Evolutionary conservation across 73 alveolate species (phyloP).

Genomic region (Symbiodinium natans): DNA sequence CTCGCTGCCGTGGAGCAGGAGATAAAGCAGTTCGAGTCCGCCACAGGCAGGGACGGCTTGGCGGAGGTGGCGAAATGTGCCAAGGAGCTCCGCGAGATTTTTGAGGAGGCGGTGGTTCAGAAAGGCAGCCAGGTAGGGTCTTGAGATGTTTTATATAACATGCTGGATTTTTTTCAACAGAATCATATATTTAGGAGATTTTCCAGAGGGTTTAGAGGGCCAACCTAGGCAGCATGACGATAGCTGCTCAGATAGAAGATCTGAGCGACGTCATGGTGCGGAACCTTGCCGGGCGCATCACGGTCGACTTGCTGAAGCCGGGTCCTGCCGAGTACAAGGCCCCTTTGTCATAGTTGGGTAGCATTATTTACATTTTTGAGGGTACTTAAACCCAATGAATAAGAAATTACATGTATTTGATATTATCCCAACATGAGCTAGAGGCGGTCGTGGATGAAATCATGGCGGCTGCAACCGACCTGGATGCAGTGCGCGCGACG

Average conservation of each 20-base stretch:
- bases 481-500: slow-evolving; percentile 64
- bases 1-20: not conserved
- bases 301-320: not conserved
- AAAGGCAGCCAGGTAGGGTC: no score
- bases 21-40: not conserved
- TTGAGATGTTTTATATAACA: no score
- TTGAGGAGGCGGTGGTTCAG: not conserved
- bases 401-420: not conserved
- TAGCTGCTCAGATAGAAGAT: not conserved
- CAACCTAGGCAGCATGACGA: not conserved
- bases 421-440: not conserved
- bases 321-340: not conserved
- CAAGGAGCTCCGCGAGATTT: not conserved
- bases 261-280: not conserved
- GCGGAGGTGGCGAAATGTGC: not conserved
- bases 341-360: not conserved
- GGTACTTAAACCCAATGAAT: not conserved
- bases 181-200: no score
- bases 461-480: slow-evolving; percentile 72
- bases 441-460: not conserved
- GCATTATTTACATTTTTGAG: not conserved
- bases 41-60: not conserved
- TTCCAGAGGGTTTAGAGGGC: no score
- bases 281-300: not conserved
- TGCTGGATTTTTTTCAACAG: no score